Evolutionary conservation across 768 basidiomycete species (phyloP), one percentile per base, ranked within the genome.

Genomic region (Cystofilobasidium bisporidii): DNA sequence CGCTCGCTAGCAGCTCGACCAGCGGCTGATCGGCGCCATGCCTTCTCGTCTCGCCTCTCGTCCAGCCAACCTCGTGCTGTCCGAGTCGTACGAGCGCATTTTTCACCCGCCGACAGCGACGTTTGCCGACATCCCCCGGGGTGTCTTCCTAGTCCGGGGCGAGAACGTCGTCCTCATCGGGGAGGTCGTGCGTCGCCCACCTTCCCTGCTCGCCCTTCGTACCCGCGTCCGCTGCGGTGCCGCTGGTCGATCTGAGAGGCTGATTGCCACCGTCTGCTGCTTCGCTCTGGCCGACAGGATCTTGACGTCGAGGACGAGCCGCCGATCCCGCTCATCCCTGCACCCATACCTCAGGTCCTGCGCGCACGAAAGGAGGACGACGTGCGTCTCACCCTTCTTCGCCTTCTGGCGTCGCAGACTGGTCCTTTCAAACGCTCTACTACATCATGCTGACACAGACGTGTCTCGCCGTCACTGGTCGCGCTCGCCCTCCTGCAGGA

Each of bases 121-220:
- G 60, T 97, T 87, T 76, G 92, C 91, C 18, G 91, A 98, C 75
- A 85, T 83, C 72, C 87, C 86, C 80, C 83, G 86, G 69, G 94
- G 93, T 3, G 83, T 99, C 33, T 92, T 90, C 78, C 83, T 98
- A 71, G 92, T 99, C 72, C 85, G 96, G 64, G 96, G 96, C 59
- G 96, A 99, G 81, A 99, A 99, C 76, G 96, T 99, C 20, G 96
- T 98, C 40, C 79, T 97, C 69, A 80, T 98, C 26, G 96, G 96
- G 43, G 96, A 99, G 82, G 89, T 99, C 70, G 96, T 94, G 73
- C 76, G 90, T 83, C 41, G 38, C 10, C 43, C 71, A 61, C 67
- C 47, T 28, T 28, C n/a, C 57, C 38, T 56, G 18, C 2, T 36
- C 36, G 8, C 36, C 26, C 38, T 36, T 45, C 22, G 33, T 8